Evolutionary conservation across 148 eudicot species (phyloP).

Genomic region (Rhododendron ovatum): DNA sequence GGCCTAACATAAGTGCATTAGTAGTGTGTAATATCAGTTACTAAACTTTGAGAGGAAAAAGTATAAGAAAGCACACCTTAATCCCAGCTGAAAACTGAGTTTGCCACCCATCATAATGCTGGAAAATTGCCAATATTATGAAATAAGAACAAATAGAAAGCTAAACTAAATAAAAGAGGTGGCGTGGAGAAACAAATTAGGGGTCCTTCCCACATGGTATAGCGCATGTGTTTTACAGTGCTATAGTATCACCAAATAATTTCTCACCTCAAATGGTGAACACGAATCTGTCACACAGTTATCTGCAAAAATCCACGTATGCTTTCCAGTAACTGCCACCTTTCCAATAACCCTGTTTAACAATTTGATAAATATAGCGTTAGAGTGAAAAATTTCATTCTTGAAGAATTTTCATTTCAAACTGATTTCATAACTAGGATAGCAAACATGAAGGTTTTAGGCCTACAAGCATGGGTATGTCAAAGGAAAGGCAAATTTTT

Average conservation of each 20-base stretch:
- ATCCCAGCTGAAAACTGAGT: conserved; percentile 81
- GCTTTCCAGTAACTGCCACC: conserved; percentile 83
- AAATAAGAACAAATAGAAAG: conserved; percentile 13
- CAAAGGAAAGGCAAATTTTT: background rate
- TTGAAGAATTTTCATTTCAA: background rate
- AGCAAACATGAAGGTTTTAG: background rate
- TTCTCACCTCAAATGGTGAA: conserved; percentile 55
- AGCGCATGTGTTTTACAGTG: background rate
- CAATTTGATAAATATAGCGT: background rate
- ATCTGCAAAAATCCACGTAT: conserved; percentile 64
- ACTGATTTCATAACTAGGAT: background rate
- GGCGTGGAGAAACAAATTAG: background rate
- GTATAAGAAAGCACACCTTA: conserved; percentile 42
- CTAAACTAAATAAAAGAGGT: background rate
- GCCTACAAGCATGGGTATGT: background rate
- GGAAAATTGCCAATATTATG: conserved; percentile 21
- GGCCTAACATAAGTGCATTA: background rate
- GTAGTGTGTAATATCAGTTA: background rate
- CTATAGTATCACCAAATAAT: background rate
- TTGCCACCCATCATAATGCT: conserved; percentile 71
- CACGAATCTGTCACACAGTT: conserved; percentile 30
- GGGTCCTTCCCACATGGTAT: background rate
- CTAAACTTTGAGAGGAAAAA: background rate
- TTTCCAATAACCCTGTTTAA: conserved; percentile 68
- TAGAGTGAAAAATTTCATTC: background rate